Evolutionary conservation across 1,284 basidiomycete species (phyloP).

Genomic region (Takashimella tepidaria): DNA sequence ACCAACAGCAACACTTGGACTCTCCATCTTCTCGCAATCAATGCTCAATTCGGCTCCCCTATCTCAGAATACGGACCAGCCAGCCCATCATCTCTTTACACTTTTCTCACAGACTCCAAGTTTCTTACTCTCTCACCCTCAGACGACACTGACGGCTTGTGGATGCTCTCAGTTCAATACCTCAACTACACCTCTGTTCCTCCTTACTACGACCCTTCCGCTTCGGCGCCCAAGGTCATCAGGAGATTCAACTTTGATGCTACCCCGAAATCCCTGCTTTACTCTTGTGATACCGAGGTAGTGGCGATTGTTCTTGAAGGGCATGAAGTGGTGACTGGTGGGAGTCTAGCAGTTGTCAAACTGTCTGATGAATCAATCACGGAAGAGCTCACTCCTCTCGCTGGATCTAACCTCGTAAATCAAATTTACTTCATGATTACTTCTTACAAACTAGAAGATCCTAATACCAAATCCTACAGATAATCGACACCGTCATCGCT

Average conservation of each 20-base stretch:
- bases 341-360: not conserved
- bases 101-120: slow-evolving; percentile 13
- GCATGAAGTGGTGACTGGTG: not conserved
- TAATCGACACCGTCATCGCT: slow-evolving; percentile 3
- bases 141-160: not conserved
- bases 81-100: slow-evolving; percentile 8
- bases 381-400: not conserved
- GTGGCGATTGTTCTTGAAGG: slow-evolving; percentile 2
- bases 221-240: not conserved
- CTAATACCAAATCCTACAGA: not conserved
- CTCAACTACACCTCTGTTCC: slow-evolving; percentile 17
- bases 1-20: slow-evolving; percentile 8
- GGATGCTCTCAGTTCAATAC: slow-evolving; percentile 5
- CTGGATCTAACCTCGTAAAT: not conserved
- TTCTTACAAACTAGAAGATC: not conserved
- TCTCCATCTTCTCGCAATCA: slow-evolving; percentile 21
- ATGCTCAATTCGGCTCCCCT: slow-evolving; percentile 18
- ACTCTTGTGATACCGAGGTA: not conserved
- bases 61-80: slow-evolving; percentile 8
- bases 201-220: slow-evolving; percentile 11
- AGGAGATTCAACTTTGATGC: not conserved
- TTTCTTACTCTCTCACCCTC: slow-evolving; percentile 12
- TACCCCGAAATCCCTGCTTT: slow-evolving; percentile 1
- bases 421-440: not conserved
- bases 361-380: not conserved